Evolutionary conservation across 1,139 yeast species (phyloP), one percentile per base, ranked within the genome.

Genomic region (Yamadazyma atlantica): DNA sequence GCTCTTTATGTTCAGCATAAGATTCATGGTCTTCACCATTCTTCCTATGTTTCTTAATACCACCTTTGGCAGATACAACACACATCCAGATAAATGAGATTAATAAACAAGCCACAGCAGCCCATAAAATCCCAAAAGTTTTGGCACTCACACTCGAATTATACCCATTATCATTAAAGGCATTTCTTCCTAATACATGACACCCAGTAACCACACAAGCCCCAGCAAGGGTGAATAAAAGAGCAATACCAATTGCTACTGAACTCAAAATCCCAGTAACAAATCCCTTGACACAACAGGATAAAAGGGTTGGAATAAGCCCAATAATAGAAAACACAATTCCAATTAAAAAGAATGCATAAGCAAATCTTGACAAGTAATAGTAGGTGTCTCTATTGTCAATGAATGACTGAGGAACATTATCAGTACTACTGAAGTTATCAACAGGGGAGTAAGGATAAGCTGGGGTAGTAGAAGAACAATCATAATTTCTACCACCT

Each of bases 191-290:
- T 57, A 70, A 71, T 21, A 78, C 85, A 55, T 70, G 82, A 30
- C 75, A 77, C 22, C 86, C 85, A 6, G 95, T 85, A 34, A 75
- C 59, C 42, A 83, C 62, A 29, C 78, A 61, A n/a, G 89, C 79
- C 14, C 85, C 80, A 22, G 80, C 58, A 19, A 73, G 54, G 11
- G 73, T 63, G 56, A 83, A 82, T 22, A 83, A 47, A 32, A 78
- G 60, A 1, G 85, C 75, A 28, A 74, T 33, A 12, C 68, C 51
- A 11, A 36, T 19, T 11, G 48, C 46, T 19, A 47, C 22, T 4
- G 46, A 36, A 54, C 41, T 64, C 43, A 40, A 46, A 23, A 65
- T 42, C 6, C 73, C 56, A 32, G 69, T 49, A n/a, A 54, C 33
- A 12, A 49, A 44, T 11, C 63, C 57, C 11, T 50, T 42, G 16